phyloP scores from a whole-genome alignment of 345 rosid genomes.

The Brassica juncea region DNA sequence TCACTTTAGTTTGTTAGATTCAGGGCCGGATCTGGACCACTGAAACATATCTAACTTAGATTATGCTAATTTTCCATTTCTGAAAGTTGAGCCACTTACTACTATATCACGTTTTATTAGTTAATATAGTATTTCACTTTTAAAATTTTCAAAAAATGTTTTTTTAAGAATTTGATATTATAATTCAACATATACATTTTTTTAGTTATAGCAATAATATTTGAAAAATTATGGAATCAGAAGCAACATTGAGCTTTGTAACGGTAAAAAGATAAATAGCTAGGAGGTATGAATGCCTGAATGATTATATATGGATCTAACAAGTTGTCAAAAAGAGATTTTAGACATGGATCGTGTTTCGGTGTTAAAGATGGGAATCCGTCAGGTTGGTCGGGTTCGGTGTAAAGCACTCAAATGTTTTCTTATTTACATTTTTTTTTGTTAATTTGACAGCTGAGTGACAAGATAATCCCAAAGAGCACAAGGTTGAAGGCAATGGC shows the following conservation, averaged over 20 bases:
- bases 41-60: too few relatives aligned
- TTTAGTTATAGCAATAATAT: not conserved
- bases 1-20: too few relatives aligned
- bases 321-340: not conserved
- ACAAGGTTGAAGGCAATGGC: not conserved
- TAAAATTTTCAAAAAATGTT: too few relatives aligned
- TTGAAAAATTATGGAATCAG: not conserved
- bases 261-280: not conserved
- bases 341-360: not conserved
- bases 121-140: too few relatives aligned
- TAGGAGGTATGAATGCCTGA: not conserved
- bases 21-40: too few relatives aligned
- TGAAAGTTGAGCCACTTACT: not conserved
- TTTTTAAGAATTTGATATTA: not conserved
- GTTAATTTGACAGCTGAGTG: not conserved
- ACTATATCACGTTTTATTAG: not conserved
- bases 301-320: not conserved
- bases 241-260: not conserved
- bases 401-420: not conserved
- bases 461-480: not conserved
- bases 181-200: not conserved
- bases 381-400: not conserved
- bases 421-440: not conserved
- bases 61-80: not conserved
- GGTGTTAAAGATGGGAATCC: not conserved